Conservation (phyloP, 2,329 filamentous ascomycete species). For the Fusarium chuoi region DNA sequence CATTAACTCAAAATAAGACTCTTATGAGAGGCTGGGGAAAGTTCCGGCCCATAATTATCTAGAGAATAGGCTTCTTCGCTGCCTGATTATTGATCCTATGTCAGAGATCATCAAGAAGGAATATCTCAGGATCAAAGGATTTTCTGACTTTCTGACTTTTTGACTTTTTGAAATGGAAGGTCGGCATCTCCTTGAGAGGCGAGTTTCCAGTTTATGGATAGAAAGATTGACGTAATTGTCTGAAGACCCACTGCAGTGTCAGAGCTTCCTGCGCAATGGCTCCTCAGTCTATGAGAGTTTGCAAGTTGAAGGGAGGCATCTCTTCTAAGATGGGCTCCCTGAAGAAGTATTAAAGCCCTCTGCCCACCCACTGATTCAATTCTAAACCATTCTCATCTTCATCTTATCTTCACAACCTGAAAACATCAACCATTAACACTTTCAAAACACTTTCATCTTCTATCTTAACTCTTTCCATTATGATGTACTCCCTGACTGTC, state of each 20-base stretch:
- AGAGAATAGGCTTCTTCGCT: background rate
- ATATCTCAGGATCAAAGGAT: background rate
- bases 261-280: background rate
- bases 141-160: background rate
- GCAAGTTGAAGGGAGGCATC: rapidly evolving
- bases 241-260: background rate
- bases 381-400: background rate
- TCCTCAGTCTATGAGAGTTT: background rate
- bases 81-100: background rate
- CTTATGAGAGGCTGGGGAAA: background rate
- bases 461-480: rapidly evolving
- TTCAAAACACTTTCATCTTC: background rate
- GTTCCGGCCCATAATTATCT: background rate
- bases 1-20: background rate
- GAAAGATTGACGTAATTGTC: background rate
- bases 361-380: rapidly evolving
- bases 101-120: background rate
- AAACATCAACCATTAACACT: rapidly evolving
- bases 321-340: rapidly evolving
- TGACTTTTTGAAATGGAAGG: background rate
- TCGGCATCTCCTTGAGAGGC: background rate
- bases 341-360: background rate
- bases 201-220: background rate
- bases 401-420: background rate
- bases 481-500: background rate